phyloP scores from a whole-genome alignment of 177 flowering plant species.

The Vitis hybrid region DNA sequence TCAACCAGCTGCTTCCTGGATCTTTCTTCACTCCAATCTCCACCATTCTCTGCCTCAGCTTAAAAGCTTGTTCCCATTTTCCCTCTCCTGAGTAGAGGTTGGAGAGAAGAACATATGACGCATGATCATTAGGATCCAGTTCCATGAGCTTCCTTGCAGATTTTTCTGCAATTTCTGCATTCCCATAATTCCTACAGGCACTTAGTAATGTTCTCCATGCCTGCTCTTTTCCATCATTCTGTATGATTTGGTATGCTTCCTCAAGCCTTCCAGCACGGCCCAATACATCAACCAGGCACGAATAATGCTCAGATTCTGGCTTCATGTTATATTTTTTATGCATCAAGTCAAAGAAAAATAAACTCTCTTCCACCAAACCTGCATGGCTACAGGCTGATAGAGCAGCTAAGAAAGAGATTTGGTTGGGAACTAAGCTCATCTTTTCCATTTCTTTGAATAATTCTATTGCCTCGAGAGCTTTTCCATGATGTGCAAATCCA shows the following conservation, averaged over 20 bases:
- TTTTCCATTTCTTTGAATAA: constrained; percentile 22
- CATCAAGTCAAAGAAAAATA: constrained; percentile 21
- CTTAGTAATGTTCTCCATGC: constrained; percentile 29
- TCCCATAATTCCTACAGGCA: constrained; percentile 23
- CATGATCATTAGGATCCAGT: constrained; percentile 25
- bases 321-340: constrained; percentile 11
- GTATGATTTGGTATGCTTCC: constrained; percentile 18
- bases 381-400: constrained; percentile 32
- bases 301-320: constrained; percentile 22
- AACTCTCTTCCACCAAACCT: constrained; percentile 24
- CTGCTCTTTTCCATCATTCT: constrained; percentile 8
- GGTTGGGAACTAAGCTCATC: constrained; percentile 20
- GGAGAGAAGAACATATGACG: constrained; percentile 28
- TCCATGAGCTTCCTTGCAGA: constrained; percentile 26
- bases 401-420: constrained; percentile 27
- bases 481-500: constrained; percentile 29
- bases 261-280: constrained; percentile 27
- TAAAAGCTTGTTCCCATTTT: constrained; percentile 23
- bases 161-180: constrained; percentile 19
- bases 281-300: constrained; percentile 25
- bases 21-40: constrained; percentile 24
- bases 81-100: constrained; percentile 20
- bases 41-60: constrained; percentile 23
- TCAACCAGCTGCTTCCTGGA: constrained; percentile 31
- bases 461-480: constrained; percentile 22